Conservation (phyloP, 108 stramenopile genomes). For the Schizochytrium sp. region DNA sequence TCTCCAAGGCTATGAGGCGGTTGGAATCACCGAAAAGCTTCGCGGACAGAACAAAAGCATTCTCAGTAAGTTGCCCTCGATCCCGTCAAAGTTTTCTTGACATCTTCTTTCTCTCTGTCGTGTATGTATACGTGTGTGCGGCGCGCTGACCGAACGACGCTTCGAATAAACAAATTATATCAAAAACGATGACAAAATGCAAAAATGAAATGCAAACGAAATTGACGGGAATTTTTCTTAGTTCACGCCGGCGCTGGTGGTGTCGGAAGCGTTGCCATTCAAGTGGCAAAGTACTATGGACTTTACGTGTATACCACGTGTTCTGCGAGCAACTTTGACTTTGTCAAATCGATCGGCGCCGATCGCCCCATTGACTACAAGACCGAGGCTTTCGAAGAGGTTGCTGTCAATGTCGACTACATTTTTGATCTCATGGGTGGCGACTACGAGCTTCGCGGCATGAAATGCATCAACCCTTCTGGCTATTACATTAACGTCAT, state of each 20-base stretch:
- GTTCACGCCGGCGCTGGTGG: constrained; percentile 19
- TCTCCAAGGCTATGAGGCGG: not conserved
- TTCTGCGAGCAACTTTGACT: not conserved
- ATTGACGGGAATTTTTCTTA: not conserved
- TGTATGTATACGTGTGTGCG: too few relatives aligned
- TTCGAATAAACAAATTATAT: too few relatives aligned
- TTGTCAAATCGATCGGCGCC: constrained; percentile 4
- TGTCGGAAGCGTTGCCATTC: constrained; percentile 20
- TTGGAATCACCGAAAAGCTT: not conserved
- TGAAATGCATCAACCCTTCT: not conserved
- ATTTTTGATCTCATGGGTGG: constrained; percentile 14
- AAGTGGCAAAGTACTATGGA: constrained; percentile 7
- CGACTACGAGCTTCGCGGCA: not conserved
- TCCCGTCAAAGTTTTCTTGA: not conserved
- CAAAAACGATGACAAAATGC: too few relatives aligned
- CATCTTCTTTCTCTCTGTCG: not conserved
- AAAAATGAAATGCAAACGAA: too few relatives aligned
- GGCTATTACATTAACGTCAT: not conserved
- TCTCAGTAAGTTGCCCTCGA: not conserved
- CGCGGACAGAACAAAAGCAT: not conserved
- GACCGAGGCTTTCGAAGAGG: not conserved
- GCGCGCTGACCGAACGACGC: too few relatives aligned
- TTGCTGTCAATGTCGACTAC: not conserved
- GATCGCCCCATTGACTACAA: constrained; percentile 19
- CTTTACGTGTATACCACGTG: not conserved